phyloP scores from a whole-genome alignment of 495 filamentous ascomycete genomes.

The Hypoxylon cercidicola region DNA sequence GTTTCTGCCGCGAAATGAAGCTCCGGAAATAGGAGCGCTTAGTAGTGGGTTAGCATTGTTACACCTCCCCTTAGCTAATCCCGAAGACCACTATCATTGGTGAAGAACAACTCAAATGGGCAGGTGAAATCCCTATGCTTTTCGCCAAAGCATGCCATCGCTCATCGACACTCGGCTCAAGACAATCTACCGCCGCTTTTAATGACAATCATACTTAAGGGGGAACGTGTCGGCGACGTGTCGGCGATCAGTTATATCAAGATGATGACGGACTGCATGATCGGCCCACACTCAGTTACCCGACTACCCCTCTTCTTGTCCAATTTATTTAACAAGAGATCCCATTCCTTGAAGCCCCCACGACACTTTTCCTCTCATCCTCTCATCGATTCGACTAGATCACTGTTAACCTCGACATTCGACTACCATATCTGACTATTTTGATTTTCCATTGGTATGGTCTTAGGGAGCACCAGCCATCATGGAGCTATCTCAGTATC shows the following conservation, averaged over 20 bases:
- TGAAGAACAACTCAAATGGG: background rate
- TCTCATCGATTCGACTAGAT: slow-evolving; percentile 6
- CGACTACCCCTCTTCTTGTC: slow-evolving; percentile 30
- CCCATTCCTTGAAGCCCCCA: background rate
- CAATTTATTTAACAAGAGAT: slow-evolving; percentile 17
- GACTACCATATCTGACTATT: slow-evolving; percentile 1
- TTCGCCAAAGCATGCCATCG: background rate
- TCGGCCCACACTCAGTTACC: slow-evolving; percentile 24
- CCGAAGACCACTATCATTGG: background rate
- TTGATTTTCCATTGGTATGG: slow-evolving; percentile 29
- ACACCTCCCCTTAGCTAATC: no score
- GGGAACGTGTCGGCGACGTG: slow-evolving; percentile 5
- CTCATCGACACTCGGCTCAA: background rate
- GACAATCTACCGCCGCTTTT: slow-evolving; percentile 3
- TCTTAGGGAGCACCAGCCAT: slow-evolving; percentile 29
- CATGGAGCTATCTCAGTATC: slow-evolving; percentile 45
- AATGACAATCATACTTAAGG: background rate
- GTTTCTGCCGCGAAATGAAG: no score
- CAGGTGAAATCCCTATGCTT: background rate
- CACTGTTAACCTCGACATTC: background rate
- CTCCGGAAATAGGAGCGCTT: no score
- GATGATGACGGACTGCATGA: slow-evolving; percentile 31
- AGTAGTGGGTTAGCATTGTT: no score
- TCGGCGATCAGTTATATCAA: slow-evolving; percentile 29
- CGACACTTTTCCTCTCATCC: background rate